A percentile compares a stretch with the other conserved stretches of the same genome.
Evolutionary conservation across 2,329 filamentous ascomycete species (phyloP).

Genomic region (Ophioceras dolichostomum): DNA sequence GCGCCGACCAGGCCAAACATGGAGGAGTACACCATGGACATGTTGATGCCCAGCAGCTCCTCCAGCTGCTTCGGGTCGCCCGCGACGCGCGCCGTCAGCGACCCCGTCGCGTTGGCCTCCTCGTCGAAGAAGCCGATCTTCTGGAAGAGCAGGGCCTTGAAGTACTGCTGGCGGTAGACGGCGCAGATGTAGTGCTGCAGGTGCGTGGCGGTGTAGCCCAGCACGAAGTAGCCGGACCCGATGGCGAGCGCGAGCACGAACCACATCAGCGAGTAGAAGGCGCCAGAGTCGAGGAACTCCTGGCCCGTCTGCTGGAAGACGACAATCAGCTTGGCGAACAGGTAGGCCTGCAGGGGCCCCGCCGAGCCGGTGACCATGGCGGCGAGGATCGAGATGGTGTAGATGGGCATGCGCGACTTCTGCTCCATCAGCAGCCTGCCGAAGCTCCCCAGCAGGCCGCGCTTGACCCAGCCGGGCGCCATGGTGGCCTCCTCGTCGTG

Average conservation of each 20-base stretch:
- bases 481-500: constrained; percentile 6
- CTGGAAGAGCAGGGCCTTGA: constrained; percentile 46
- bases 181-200: constrained; percentile 36
- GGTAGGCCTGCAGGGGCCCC: constrained; percentile 38
- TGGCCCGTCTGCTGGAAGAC: constrained; percentile 27
- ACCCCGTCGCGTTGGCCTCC: constrained; percentile 46
- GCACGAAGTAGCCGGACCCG: constrained; percentile 39
- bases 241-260: constrained; percentile 40
- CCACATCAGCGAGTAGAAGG: constrained; percentile 58
- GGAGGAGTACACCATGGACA: constrained; percentile 50
- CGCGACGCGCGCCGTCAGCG: constrained; percentile 42
- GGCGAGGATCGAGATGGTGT: constrained; percentile 34
- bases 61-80: constrained; percentile 47
- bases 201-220: constrained; percentile 26
- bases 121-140: constrained; percentile 48
- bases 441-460: constrained; percentile 37
- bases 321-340: constrained; percentile 40
- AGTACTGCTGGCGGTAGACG: constrained; percentile 47
- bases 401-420: constrained; percentile 34
- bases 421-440: constrained; percentile 46
- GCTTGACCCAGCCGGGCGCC: constrained; percentile 17
- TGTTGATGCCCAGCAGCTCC: constrained; percentile 50
- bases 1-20: constrained; percentile 54
- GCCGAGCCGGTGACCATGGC: constrained; percentile 29
- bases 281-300: constrained; percentile 11